Evolutionary conservation across 192 early-diverging fungal species (phyloP).

Genomic region (Linnemannia schmuckeri): DNA sequence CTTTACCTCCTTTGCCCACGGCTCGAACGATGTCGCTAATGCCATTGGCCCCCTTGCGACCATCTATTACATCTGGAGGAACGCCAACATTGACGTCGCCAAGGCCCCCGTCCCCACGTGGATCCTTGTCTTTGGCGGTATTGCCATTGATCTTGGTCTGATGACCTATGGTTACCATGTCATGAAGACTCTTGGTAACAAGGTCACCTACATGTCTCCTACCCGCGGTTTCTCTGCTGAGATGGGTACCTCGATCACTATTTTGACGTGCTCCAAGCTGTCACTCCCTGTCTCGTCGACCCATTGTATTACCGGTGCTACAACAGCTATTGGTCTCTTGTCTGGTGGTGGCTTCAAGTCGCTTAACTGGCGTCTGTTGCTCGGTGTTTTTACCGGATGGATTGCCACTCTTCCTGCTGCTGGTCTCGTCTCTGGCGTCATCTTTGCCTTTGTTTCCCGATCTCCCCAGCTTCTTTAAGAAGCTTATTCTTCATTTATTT

Average conservation of each 20-base stretch:
- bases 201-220: conserved; percentile 86
- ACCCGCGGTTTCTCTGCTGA: conserved; percentile 87
- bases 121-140: conserved; percentile 81
- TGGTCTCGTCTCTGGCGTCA: conserved; percentile 70
- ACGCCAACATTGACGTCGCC: conserved; percentile 53
- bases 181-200: conserved; percentile 85
- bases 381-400: conserved; percentile 77
- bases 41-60: conserved; percentile 84
- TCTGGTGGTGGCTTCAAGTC: conserved; percentile 71
- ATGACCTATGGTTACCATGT: conserved; percentile 79
- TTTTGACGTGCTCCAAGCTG: conserved; percentile 84
- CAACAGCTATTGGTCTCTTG: conserved; percentile 75
- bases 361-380: conserved; percentile 82
- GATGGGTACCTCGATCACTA: conserved; percentile 82
- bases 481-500: background rate
- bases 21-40: conserved; percentile 91
- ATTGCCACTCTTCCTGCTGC: conserved; percentile 82
- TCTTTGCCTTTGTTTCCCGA: conserved; percentile 76
- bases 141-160: conserved; percentile 83
- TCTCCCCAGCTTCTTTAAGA: conserved; percentile 50
- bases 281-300: conserved; percentile 90
- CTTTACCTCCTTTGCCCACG: conserved; percentile 89
- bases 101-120: conserved; percentile 75
- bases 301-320: conserved; percentile 90
- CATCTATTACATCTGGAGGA: conserved; percentile 79